Evolutionary conservation across 2,329 filamentous ascomycete genomes (phyloP), one percentile per base, ranked within the genome.

Genomic region (Paecilomyces formosus): DNA sequence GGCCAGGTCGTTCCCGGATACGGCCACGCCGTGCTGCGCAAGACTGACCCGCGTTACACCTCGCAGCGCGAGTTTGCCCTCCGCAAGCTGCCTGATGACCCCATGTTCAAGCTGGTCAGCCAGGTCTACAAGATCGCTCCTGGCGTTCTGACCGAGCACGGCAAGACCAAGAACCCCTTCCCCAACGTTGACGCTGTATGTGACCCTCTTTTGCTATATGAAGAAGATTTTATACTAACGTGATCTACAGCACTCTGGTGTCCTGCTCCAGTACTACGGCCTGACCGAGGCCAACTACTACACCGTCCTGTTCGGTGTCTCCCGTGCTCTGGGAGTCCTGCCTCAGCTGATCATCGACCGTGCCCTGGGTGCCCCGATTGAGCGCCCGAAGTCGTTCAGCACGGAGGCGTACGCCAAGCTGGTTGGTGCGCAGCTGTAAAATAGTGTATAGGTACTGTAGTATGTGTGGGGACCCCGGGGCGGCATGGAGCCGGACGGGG

Each of bases 111-210:
- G 87, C 90, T 99, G 69, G 94, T 99, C 82, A 95, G 90, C 85
- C 94, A 99, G 84, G 94, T 99, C 70, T 99, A 97, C 90, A 99
- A 99, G 90, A 97, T 99, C 72, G 94, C 94, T 65, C 94, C 94
- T 65, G 89, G 88, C 73, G 94, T 99, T 71, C 85, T 99, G 77
- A 99, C 94, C 67, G 92, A 99, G 88, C 94, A 99, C 84, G 94
- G 94, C 82, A 99, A 99, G 90, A 97, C 93, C 85, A 97, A 97
- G 90, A 97, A 97, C 89, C 93, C 93, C 67, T 97, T 85, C 86
- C 94, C 94, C 79, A 97, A 97, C 83, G 92, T 97, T 73, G 93
- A 97, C 74, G 92, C 93, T 73, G 77, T 80, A 74, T 74, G 76
- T 72, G 58, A 50, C 26, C 55, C 65, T 39, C 11, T 26, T 15